Conservation (phyloP, 306 rosid species). For the Fagus sylvatica region DNA sequence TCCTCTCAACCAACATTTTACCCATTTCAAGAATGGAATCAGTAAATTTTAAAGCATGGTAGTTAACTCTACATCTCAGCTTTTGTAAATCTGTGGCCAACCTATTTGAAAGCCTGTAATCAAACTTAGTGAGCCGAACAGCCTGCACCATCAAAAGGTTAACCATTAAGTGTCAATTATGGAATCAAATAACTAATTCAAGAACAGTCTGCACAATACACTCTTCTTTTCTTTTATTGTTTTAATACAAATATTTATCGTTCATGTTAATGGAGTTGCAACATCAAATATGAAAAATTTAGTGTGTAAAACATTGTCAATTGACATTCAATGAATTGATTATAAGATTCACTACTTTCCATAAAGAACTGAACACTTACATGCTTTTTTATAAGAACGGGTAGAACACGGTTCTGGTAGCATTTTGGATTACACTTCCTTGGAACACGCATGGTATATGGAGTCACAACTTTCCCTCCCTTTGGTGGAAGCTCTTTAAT, state of each 20-base stretch:
- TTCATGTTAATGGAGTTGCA: neutral
- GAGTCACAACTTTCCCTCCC: slow-evolving; percentile 41
- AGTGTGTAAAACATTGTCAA: neutral
- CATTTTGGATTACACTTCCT: slow-evolving; percentile 78
- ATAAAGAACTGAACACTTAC: slow-evolving; percentile 44
- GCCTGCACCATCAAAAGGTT: slow-evolving; percentile 46
- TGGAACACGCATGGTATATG: slow-evolving; percentile 73
- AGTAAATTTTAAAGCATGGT: slow-evolving; percentile 79
- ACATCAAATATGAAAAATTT: neutral
- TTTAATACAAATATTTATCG: neutral
- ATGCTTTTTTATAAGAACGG: slow-evolving; percentile 60
- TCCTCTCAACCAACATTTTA: slow-evolving; percentile 56
- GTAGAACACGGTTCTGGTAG: slow-evolving; percentile 65
- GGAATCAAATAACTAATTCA: slow-evolving; percentile 1
- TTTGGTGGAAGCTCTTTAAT: slow-evolving; percentile 60
- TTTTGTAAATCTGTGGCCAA: slow-evolving; percentile 65
- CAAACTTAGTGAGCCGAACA: slow-evolving; percentile 83
- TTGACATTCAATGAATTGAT: neutral
- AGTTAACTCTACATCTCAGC: slow-evolving; percentile 86
- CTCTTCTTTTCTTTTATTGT: too few species aligned
- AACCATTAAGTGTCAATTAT: slow-evolving; percentile 16
- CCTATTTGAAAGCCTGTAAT: slow-evolving; percentile 85
- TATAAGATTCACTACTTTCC: neutral
- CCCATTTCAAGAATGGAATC: slow-evolving; percentile 69
- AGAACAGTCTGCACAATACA: too few species aligned